Percentiles rank a stretch among this genome's conserved stretches.
phyloP scores from a whole-genome alignment of 2,329 filamentous ascomycete species.

The Clarireedia hainanense region DNA sequence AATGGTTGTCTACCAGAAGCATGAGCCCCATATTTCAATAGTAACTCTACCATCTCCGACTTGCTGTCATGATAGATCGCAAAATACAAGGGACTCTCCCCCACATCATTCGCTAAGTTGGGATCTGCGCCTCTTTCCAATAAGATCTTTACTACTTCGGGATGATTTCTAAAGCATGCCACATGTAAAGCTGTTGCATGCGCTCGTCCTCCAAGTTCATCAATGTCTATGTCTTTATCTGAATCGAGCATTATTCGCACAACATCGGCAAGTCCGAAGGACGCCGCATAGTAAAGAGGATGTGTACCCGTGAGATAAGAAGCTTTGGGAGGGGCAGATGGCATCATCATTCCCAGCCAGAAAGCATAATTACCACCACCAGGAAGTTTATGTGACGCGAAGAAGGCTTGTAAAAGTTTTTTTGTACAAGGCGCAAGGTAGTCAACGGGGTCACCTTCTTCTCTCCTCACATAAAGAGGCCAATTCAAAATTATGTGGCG shows the following conservation, averaged over 20 bases:
- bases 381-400: slow-evolving; percentile 11
- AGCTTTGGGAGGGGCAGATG: slow-evolving; percentile 2
- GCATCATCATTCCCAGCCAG: slow-evolving; percentile 17
- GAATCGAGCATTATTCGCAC: slow-evolving; percentile 15
- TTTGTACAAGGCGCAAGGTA: slow-evolving; percentile 8
- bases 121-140: slow-evolving; percentile 18
- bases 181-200: slow-evolving; percentile 18
- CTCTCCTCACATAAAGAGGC: slow-evolving; percentile 8
- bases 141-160: slow-evolving; percentile 15
- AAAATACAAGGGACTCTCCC: slow-evolving; percentile 16
- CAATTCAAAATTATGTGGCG: slow-evolving; percentile 10
- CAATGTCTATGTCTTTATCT: slow-evolving; percentile 12
- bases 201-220: slow-evolving; percentile 16
- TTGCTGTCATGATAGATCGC: slow-evolving; percentile 2
- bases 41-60: slow-evolving; percentile 11
- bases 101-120: slow-evolving; percentile 9
- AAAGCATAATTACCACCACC: slow-evolving; percentile 17
- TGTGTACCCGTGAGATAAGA: slow-evolving; percentile 10
- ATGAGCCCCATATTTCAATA: slow-evolving; percentile 16
- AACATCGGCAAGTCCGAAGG: slow-evolving; percentile 17
- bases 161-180: slow-evolving; percentile 14
- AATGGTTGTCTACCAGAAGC: too few relatives aligned
- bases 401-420: slow-evolving; percentile 14
- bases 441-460: slow-evolving; percentile 5
- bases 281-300: slow-evolving; percentile 20